These are phyloP conservation scores for Cytospora piceae DNA, from an alignment of 2,329 filamentous ascomycete genomes.

Conservation along the genomic window DNA sequence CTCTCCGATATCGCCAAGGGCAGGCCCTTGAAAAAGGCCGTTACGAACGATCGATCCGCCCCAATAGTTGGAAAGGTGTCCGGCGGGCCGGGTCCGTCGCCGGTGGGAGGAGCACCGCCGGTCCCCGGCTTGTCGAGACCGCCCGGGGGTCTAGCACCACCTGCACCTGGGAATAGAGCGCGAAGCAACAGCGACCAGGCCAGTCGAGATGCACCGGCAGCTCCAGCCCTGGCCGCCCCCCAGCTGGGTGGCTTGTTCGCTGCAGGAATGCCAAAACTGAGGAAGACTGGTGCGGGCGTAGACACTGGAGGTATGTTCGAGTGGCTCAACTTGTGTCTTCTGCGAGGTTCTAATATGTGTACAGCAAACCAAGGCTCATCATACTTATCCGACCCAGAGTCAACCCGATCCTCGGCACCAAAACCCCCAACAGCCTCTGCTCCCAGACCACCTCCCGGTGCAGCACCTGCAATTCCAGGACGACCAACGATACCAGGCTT, in stretches of 20 bases:
- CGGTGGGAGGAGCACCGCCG: slow-evolving; percentile 77
- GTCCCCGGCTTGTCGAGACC: slow-evolving; percentile 67
- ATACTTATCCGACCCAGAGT: slow-evolving; percentile 82
- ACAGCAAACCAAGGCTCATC: slow-evolving; percentile 69
- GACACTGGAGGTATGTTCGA: slow-evolving; percentile 66
- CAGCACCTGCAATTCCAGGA: slow-evolving; percentile 63
- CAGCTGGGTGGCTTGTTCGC: slow-evolving; percentile 89
- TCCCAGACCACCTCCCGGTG: slow-evolving; percentile 62
- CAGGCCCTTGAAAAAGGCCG: slow-evolving; percentile 76
- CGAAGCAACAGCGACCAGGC: slow-evolving; percentile 83
- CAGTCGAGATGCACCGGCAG: slow-evolving; percentile 46
- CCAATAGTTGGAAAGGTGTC: slow-evolving; percentile 66
- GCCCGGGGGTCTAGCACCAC: slow-evolving; percentile 70
- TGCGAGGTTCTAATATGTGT: slow-evolving; percentile 32
- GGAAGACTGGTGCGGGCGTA: slow-evolving; percentile 80
- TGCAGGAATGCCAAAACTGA: slow-evolving; percentile 92
- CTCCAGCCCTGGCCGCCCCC: slow-evolving; percentile 61
- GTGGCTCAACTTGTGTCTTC: background rate
- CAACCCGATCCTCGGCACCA: slow-evolving; percentile 54
- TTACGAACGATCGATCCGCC: slow-evolving; percentile 90
- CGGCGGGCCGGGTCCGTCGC: slow-evolving; percentile 60
- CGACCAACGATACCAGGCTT: slow-evolving; percentile 55
- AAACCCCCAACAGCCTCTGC: slow-evolving; percentile 57
- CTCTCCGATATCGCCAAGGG: slow-evolving; percentile 89
- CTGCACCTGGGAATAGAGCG: slow-evolving; percentile 69